Conservation (phyloP, 2,329 filamentous ascomycete genomes). For the Verticillium nubilum region DNA sequence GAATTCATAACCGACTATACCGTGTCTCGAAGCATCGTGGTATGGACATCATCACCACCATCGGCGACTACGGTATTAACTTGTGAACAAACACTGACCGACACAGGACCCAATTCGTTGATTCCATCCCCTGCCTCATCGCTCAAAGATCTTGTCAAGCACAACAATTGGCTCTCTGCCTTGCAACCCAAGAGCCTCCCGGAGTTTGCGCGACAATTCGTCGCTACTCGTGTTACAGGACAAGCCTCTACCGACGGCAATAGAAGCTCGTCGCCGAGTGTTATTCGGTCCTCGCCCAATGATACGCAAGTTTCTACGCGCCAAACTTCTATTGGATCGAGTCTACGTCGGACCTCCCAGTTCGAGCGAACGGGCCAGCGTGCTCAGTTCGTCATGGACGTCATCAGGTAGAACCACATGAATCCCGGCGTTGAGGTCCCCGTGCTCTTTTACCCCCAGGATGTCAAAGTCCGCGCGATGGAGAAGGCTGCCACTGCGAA, state of each 20-base stretch:
- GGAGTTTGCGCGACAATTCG: not conserved
- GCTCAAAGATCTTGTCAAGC: not conserved
- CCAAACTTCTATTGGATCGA: not conserved
- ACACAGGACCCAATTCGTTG: not conserved
- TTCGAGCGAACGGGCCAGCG: not conserved
- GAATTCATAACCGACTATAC: not conserved
- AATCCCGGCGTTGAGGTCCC: not conserved
- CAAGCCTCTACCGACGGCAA: not conserved
- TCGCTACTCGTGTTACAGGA: not conserved
- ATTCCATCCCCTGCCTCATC: not conserved
- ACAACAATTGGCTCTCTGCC: not conserved
- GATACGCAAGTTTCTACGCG: not conserved
- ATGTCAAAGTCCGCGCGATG: conserved; percentile 48
- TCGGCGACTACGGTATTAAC: no score
- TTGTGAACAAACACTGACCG: not conserved
- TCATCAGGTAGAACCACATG: not conserved
- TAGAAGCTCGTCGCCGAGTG: conserved; percentile 2
- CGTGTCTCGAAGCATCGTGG: not conserved
- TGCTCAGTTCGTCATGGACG: not conserved
- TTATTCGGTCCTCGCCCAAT: conserved; percentile 1
- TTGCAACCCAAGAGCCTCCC: not conserved
- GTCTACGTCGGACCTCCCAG: not conserved
- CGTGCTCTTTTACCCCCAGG: not conserved
- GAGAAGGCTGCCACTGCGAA: conserved; percentile 79
- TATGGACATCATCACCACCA: not conserved